These are phyloP conservation scores for Eustoma russellianum DNA, from an alignment of 257 asterid genomes.

Conservation along the genomic window DNA sequence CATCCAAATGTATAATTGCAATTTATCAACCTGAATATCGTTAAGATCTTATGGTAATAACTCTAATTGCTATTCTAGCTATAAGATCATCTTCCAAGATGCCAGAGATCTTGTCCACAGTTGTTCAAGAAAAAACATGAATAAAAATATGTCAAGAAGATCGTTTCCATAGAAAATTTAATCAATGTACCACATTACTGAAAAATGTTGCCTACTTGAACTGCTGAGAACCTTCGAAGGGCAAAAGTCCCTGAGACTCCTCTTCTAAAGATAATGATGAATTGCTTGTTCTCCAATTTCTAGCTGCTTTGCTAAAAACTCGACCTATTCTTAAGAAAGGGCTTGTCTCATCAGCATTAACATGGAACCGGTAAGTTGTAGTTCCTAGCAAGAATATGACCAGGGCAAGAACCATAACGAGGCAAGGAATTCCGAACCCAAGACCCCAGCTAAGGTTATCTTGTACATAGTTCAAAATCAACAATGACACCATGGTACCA, in stretches of 20 bases:
- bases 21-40: too few species aligned
- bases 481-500: slow-evolving; percentile 11
- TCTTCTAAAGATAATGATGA: slow-evolving; percentile 13
- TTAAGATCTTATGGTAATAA: too few species aligned
- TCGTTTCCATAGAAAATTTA: too few species aligned
- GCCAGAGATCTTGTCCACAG: too few species aligned
- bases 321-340: slow-evolving; percentile 19
- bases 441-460: slow-evolving; percentile 38
- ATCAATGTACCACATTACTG: too few species aligned
- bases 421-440: slow-evolving; percentile 32
- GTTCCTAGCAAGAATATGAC: slow-evolving; percentile 29
- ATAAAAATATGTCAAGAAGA: too few species aligned
- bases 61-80: too few species aligned
- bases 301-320: slow-evolving; percentile 20
- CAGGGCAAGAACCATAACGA: slow-evolving; percentile 23
- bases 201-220: slow-evolving; percentile 21
- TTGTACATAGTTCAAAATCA: slow-evolving; percentile 23
- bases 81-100: too few species aligned
- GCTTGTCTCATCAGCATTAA: slow-evolving; percentile 7
- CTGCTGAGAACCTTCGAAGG: slow-evolving; percentile 20
- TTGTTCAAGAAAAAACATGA: too few species aligned
- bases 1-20: too few species aligned
- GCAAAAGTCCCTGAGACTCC: slow-evolving; percentile 13
- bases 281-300: slow-evolving; percentile 13
- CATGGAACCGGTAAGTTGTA: slow-evolving; percentile 19